Conservation (phyloP, 2,329 filamentous ascomycete species). For the Cryphonectria carpinicola region DNA sequence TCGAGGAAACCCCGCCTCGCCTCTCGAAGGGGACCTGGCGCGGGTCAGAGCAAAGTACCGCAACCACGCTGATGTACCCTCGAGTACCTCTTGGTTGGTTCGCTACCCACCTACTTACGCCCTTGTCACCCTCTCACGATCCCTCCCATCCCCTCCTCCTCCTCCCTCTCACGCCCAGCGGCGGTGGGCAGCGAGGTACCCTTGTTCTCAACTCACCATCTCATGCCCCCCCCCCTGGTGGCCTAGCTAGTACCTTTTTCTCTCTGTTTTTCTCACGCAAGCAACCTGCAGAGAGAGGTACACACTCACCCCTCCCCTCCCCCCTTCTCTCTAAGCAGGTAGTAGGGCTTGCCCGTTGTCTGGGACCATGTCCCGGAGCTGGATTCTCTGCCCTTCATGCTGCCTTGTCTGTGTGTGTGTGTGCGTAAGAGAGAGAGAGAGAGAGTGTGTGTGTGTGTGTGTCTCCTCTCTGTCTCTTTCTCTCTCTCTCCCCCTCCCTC, state of each 20-base stretch:
- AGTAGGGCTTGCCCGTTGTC: slow-evolving; percentile 31
- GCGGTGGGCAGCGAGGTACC: slow-evolving; percentile 29
- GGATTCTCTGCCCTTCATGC: slow-evolving; percentile 42
- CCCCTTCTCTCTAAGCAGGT: slow-evolving; percentile 24
- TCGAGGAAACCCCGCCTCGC: slow-evolving; percentile 27
- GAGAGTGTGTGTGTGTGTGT: no score
- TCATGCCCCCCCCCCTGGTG: slow-evolving; percentile 11
- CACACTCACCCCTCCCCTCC: slow-evolving; percentile 6
- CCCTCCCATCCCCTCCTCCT: background rate
- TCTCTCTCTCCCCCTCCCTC: background rate
- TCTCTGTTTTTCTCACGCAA: background rate
- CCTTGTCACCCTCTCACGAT: slow-evolving; percentile 22
- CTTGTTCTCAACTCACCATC: slow-evolving; percentile 5
- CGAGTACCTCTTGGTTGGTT: slow-evolving; percentile 15
- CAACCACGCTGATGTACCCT: slow-evolving; percentile 18
- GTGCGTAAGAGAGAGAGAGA: no score
- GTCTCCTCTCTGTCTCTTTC: no score
- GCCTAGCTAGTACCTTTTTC: slow-evolving; percentile 18
- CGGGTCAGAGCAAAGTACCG: slow-evolving; percentile 24
- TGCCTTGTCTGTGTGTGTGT: slow-evolving; percentile 36
- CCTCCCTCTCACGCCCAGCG: slow-evolving; percentile 25
- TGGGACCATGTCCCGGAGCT: slow-evolving; percentile 29
- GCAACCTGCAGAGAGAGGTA: background rate
- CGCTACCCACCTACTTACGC: slow-evolving; percentile 14
- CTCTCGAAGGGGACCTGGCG: slow-evolving; percentile 17